Evolutionary conservation across 2,329 filamentous ascomycete species (phyloP).

Genomic region (Fusarium incarnatum): DNA sequence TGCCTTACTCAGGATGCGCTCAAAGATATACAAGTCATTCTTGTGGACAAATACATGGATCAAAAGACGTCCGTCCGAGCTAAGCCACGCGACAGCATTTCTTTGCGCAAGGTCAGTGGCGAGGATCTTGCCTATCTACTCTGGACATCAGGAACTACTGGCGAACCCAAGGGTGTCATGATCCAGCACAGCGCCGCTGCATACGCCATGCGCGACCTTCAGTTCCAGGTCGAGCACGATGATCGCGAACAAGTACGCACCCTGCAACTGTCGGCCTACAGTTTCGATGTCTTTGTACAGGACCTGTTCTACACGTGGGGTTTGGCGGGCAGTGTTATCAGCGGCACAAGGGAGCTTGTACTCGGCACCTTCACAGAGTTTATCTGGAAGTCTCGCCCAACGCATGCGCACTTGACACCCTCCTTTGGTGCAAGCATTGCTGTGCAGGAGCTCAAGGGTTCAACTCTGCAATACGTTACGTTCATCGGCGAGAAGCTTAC

Average conservation of each 20-base stretch:
- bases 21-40: constrained; percentile 8
- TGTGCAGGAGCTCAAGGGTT: constrained; percentile 19
- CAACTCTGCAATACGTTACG: constrained; percentile 19
- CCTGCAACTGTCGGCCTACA: constrained; percentile 20
- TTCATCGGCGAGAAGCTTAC: constrained; percentile 30
- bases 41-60: constrained; percentile 15
- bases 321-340: constrained; percentile 9
- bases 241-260: constrained; percentile 20
- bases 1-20: constrained; percentile 10
- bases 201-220: constrained; percentile 22
- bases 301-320: constrained; percentile 30
- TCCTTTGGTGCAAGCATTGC: constrained; percentile 29
- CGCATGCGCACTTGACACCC: constrained; percentile 24
- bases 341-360: constrained; percentile 17
- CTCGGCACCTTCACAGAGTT: constrained; percentile 28
- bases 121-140: constrained; percentile 20
- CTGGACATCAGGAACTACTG: constrained; percentile 26
- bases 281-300: constrained; percentile 32
- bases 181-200: constrained; percentile 24
- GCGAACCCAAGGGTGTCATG: constrained; percentile 32
- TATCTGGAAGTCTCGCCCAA: constrained; percentile 24
- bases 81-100: background rate
- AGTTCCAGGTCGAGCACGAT: constrained; percentile 27
- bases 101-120: background rate
- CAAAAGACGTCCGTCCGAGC: background rate